Conservation (phyloP, 164 flowering plant species). For the Magnolia changhungtana region DNA sequence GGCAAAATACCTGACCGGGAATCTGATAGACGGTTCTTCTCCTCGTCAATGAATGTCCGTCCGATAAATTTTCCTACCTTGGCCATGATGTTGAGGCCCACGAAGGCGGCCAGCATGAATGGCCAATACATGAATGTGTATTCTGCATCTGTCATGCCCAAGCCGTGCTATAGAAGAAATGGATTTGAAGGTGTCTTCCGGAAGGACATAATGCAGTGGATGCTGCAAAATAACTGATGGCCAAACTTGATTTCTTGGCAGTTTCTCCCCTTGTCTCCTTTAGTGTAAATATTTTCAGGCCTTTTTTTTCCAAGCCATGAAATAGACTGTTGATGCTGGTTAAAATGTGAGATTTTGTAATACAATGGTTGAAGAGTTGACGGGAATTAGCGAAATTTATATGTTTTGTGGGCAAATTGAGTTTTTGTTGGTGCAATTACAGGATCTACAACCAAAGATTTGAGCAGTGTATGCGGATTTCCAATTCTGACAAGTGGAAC, state of each 20-base stretch:
- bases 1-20: slow-evolving; percentile 18
- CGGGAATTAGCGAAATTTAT: too few species aligned
- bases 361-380: too few species aligned
- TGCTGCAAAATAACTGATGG: slow-evolving; percentile 31
- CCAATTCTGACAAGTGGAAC: too few species aligned
- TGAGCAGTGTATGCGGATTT: too few species aligned
- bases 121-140: slow-evolving; percentile 48
- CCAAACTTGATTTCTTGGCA: background rate
- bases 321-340: too few species aligned
- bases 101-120: slow-evolving; percentile 31
- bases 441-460: too few species aligned
- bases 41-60: slow-evolving; percentile 31
- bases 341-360: too few species aligned
- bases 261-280: too few species aligned
- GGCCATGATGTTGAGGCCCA: slow-evolving; percentile 44
- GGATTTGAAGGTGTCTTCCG: slow-evolving; percentile 47
- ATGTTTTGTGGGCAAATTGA: too few species aligned
- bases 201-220: slow-evolving; percentile 73
- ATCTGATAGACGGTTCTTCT: slow-evolving; percentile 41
- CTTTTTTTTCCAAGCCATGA: too few species aligned
- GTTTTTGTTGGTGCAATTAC: too few species aligned
- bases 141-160: slow-evolving; percentile 6
- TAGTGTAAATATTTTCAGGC: too few species aligned
- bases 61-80: slow-evolving; percentile 47
- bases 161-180: slow-evolving; percentile 14